Base-by-base conservation (phyloP, 177 flowering plant genomes). In the Telopea speciosissima region DNA sequence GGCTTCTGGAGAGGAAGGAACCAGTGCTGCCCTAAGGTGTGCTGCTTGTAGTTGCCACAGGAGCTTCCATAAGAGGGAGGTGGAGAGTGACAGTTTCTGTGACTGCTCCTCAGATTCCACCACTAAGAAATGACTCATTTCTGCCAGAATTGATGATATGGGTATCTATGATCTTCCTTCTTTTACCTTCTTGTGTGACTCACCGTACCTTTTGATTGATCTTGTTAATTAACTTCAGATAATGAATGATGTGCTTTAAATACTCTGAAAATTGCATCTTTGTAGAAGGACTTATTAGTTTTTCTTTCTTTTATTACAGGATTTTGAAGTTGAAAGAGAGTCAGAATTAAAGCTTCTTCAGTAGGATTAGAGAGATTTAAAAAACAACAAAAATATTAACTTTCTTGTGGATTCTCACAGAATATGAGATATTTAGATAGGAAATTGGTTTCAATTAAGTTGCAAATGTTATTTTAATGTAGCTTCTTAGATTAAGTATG, bases 1-100 rank as follows among this genome's bases (percentile, higher is more conserved):
- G 81, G 79, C 84, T 36, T 24, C 80, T 1, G 83, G 82, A 0
- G 83, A 78, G 33, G 85, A 79, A 72, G 83, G 81, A 40, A 75
- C 85, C 1, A 72, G 66, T 49, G 81, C 75, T 31, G 77, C 78
- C 54, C 78, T 83, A 24, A 69, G 54, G 64, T 80, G 85, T 65
- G 80, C 85, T 22, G 85, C 85, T 24, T 82, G 85, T 73, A 77
- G 66, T 63, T 82, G 85, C 62, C 85, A 82, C 81, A 70, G 83
- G 67, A 83, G 75, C 67, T 83, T 81, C 71, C 85, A 83, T 56
- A 79, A 70, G 65, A 79, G 74, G 73, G 82, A 76, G 60, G 72
- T 70, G 19, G 82, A 75, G 40, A 63, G 23, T 12, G 81, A 77
- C 8, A 22, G 49, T 23, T 62, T 24, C 8, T 72, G 26, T 25